Evolutionary conservation across 495 filamentous ascomycete genomes (phyloP).

Genomic region (Talaromyces thailandensis): DNA sequence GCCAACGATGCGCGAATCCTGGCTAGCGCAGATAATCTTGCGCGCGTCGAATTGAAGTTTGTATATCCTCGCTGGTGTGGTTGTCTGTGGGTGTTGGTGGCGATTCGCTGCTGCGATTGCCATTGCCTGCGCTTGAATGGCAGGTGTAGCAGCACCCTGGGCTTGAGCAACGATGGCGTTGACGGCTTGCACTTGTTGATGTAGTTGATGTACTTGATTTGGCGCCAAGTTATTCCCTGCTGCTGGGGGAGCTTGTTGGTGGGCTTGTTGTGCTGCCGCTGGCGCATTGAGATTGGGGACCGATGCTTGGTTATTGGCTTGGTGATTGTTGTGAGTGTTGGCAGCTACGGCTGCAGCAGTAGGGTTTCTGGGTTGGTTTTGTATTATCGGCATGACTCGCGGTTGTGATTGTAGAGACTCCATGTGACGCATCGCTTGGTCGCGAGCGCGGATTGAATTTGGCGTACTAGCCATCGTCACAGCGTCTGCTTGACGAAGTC

Average conservation of each 20-base stretch:
- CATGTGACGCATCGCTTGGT: slow-evolving; percentile 1
- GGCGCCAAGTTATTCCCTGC: not conserved
- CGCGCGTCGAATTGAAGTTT: slow-evolving; percentile 95
- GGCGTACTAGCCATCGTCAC: slow-evolving; percentile 30
- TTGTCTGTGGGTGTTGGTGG: not conserved
- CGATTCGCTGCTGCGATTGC: slow-evolving; percentile 7
- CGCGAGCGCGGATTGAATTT: not conserved
- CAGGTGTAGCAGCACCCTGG: not conserved
- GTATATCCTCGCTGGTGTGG: slow-evolving; percentile 60
- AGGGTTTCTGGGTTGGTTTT: not conserved
- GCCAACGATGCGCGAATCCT: slow-evolving; percentile 83
- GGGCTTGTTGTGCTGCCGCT: not conserved
- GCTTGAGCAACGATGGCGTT: not conserved
- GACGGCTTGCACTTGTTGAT: not conserved
- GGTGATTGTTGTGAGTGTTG: not conserved
- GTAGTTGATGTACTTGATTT: not conserved
- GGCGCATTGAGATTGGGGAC: not conserved
- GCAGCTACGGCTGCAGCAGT: not conserved
- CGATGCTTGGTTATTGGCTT: not conserved
- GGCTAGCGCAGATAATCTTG: slow-evolving; percentile 88
- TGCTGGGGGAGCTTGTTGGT: not conserved
- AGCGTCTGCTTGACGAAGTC: slow-evolving; percentile 61
- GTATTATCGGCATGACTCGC: slow-evolving; percentile 9
- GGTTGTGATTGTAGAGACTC: not conserved
- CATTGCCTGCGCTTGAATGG: not conserved